Evolutionary conservation across 2,329 filamentous ascomycete species (phyloP), one percentile per base, ranked within the genome.

Genomic region (Ophiostoma montium): DNA sequence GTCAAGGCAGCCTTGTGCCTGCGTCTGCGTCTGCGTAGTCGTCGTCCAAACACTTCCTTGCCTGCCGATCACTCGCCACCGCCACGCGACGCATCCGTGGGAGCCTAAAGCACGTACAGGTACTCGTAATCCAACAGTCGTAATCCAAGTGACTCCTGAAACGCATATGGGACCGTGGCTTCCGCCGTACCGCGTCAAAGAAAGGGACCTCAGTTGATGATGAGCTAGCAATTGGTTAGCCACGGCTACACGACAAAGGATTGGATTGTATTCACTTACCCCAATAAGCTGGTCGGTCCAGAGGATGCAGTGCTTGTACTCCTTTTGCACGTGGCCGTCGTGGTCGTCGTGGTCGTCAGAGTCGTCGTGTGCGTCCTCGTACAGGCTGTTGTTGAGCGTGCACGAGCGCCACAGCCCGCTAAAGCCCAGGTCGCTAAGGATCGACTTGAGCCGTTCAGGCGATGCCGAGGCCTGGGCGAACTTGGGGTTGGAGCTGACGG

Each of bases 241-340:
- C n/a, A n/a, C n/a, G n/a, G n/a, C n/a, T n/a, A n/a, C n/a, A n/a
- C n/a, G n/a, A n/a, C n/a, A n/a, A n/a, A n/a, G n/a, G n/a, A n/a
- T n/a, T n/a, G n/a, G n/a, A n/a, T 3, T 23, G 13, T 23, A 18
- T 21, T 3, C 12, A 12, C 56, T 48, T 59, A 78, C 75, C 67
- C 79, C 75, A 54, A 80, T 80, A 32, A 81, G 64, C 60, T 72
- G 76, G 58, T 78, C 76, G 2, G 74, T 80, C 42, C 79, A 60
- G 42, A 64, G 63, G 49, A 76, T 71, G 56, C 72, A 75, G 55
- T 72, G 68, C 48, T 66, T 68, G 53, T 74, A 72, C 11, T 69
- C 67, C 11, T 74, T 71, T 42, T 42, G 23, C 15, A 23, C 7
- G 23, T 42, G 21, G 15, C 30, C 39, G 12, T 42, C 21, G 38